Base-by-base conservation (phyloP, 1,284 basidiomycete genomes). In the Marasmius fiardii region DNA sequence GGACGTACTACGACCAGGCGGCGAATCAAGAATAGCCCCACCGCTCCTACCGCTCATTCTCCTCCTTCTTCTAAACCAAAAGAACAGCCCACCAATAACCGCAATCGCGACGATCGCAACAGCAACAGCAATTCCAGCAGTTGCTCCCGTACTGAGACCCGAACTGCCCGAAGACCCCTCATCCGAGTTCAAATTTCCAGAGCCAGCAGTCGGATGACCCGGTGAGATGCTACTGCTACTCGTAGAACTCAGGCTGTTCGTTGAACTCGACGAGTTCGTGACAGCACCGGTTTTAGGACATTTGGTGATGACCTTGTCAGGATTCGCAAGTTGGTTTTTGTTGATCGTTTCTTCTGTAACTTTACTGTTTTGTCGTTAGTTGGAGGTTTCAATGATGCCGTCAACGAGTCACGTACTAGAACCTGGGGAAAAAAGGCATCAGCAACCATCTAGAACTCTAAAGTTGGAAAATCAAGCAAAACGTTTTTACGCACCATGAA, bases 251-350 rank as follows among this genome's bases (percentile, higher is more conserved):
- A 43, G 6, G 7, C 39, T 14, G 28, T 4, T 14, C 1, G 59
- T 44, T 2, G 51, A 43, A 11, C 53, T 52, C 8, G 51, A 43
- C 14, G 58, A 12, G 28, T 4, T 4, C 4, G 10, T 10, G 4
- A 10, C 4, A 31, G 10, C 28, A 1, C 47, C 50, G 8, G 3
- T 11, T 14, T 43, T 18, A 20, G 51, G 43, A 34, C 65, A 67
- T 51, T 65, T 60, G 39, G 65, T 68, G 57, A 66, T 67, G 1
- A 64, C 62, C 41, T 67, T 66, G 52, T 68, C 66, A 26, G 61
- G 61, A 4, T 54, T 54, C 20, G 58, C 52, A 18, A 56, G 58
- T 48, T 65, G 60, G 43, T 64, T 57, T 53, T 58, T 58, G 11
- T 26, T 55, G 14, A 62, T 58, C 47, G 58, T 60, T 35, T 66